Conservation (phyloP, 371 early-diverging fungal species). For the Mortierella sp. region DNA sequence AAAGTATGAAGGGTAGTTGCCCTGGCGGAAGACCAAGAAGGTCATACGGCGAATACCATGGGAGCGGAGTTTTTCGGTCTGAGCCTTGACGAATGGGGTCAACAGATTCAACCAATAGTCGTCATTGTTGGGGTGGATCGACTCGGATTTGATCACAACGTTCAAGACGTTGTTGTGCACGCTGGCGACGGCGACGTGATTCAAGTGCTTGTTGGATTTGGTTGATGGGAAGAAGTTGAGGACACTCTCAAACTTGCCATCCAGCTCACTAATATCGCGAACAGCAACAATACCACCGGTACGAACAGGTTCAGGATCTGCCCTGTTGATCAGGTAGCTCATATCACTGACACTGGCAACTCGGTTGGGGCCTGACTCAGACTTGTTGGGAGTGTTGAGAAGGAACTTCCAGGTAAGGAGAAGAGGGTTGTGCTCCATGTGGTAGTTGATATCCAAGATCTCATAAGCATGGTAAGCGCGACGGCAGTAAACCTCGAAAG, state of each 20-base stretch:
- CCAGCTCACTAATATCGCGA: conserved; percentile 67
- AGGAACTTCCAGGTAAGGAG: conserved; percentile 87
- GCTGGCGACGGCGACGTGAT: conserved; percentile 31
- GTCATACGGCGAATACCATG: conserved; percentile 92
- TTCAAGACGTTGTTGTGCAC: conserved; percentile 58
- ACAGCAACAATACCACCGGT: conserved; percentile 79
- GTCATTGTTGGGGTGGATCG: conserved; percentile 73
- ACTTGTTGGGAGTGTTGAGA: conserved; percentile 62
- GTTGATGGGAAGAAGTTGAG: conserved; percentile 63
- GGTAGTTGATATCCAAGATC: conserved; percentile 85
- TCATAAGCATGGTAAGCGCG: conserved; percentile 97
- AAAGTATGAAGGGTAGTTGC: conserved; percentile 92
- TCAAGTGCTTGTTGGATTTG: conserved; percentile 42
- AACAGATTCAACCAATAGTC: conserved; percentile 75
- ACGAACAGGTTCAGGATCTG: conserved; percentile 75
- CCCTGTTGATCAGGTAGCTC: conserved; percentile 74
- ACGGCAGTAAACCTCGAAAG: conserved; percentile 95
- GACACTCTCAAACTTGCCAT: conserved; percentile 65
- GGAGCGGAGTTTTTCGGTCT: conserved; percentile 74
- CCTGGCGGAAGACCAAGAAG: conserved; percentile 85
- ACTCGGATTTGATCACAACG: conserved; percentile 88
- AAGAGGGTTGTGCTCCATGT: conserved; percentile 77
- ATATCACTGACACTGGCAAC: conserved; percentile 80
- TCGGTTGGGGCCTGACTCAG: conserved; percentile 76
- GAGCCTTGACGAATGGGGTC: conserved; percentile 66